Conservation (phyloP, 768 basidiomycete species). For the Filobasidium floriforme region DNA sequence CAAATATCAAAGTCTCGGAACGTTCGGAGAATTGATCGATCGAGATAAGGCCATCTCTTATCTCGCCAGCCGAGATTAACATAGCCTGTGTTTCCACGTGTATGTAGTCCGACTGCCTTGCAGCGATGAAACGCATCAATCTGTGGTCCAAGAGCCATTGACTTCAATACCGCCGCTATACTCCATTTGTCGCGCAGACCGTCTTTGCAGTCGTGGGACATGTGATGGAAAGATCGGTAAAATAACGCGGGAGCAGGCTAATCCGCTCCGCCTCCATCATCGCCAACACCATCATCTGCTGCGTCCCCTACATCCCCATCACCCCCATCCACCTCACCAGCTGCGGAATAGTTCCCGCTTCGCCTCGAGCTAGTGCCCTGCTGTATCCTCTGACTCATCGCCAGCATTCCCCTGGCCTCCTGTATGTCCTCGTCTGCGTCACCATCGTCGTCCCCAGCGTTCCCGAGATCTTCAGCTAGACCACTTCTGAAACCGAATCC, state of each 20-base stretch:
- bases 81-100: too few species aligned
- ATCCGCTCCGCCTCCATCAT: conserved; percentile 18
- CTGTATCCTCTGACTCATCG: conserved; percentile 37
- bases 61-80: too few species aligned
- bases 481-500: conserved; percentile 12
- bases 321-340: conserved; percentile 19
- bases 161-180: too few species aligned
- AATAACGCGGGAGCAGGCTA: neutral
- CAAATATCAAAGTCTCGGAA: too few species aligned
- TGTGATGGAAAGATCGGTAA: too few species aligned
- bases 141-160: too few species aligned
- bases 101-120: too few species aligned
- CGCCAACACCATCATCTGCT: conserved; percentile 6
- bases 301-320: conserved; percentile 12
- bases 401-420: conserved; percentile 32
- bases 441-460: conserved; percentile 26
- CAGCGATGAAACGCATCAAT: too few species aligned
- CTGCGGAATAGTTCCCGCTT: conserved; percentile 29
- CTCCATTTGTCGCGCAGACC: too few species aligned
- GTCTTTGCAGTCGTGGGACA: too few species aligned
- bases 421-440: conserved; percentile 37
- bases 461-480: conserved; percentile 11
- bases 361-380: conserved; percentile 34
- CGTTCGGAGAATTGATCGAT: too few species aligned
- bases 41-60: too few species aligned